A percentile compares a stretch with the other conserved stretches of the same genome.
Evolutionary conservation across 2,329 filamentous ascomycete genomes (phyloP).

Genomic region (Fusarium drepaniforme): DNA sequence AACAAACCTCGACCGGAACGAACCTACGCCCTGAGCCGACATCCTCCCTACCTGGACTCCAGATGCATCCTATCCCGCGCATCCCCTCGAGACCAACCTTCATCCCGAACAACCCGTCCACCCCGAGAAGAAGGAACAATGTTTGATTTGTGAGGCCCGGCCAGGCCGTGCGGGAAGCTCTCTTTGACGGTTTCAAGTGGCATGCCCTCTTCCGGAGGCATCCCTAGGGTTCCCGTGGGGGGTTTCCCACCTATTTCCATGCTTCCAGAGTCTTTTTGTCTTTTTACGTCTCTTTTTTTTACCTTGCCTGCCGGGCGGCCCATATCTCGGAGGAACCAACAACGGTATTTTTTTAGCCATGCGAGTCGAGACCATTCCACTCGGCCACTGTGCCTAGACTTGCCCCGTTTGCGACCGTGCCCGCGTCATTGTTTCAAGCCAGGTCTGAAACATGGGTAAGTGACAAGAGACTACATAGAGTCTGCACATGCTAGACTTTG

Average conservation of each 20-base stretch:
- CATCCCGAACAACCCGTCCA: neutral
- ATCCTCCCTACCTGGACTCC: neutral
- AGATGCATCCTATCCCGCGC: neutral
- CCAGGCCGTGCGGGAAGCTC: neutral
- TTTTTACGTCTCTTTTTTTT: neutral
- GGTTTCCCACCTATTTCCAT: neutral
- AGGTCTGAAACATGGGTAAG: neutral
- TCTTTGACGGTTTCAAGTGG: neutral
- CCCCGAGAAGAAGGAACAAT: neutral
- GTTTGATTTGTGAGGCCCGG: constrained; percentile 24
- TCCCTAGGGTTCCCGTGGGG: neutral
- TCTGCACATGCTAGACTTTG: neutral
- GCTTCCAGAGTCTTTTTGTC: neutral
- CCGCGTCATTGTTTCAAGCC: neutral
- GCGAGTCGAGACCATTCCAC: neutral
- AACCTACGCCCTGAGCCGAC: neutral
- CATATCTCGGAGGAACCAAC: neutral
- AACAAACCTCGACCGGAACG: neutral
- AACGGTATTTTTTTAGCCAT: neutral
- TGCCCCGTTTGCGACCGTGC: neutral
- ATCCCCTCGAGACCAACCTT: neutral
- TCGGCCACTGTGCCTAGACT: neutral
- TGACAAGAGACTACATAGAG: neutral
- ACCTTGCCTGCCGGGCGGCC: neutral
- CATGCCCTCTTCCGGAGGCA: neutral